Evolutionary conservation across 2,329 filamentous ascomycete genomes (phyloP).

Genomic region (Pseudogymnoascus sp.): DNA sequence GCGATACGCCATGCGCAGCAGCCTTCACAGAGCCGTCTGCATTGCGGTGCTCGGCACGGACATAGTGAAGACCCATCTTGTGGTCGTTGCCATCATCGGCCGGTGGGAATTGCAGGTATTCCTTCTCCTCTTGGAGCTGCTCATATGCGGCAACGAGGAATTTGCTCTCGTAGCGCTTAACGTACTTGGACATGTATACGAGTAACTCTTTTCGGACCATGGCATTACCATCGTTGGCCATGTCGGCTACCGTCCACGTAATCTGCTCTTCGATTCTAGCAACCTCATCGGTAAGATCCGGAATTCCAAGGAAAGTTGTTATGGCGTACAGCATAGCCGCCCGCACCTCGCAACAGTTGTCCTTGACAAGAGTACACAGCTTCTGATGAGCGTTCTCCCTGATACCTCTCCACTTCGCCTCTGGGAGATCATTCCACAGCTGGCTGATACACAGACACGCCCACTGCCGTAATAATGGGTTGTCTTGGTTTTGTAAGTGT

Average conservation of each 20-base stretch:
- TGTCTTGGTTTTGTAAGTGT: constrained; percentile 78
- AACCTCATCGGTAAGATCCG: constrained; percentile 84
- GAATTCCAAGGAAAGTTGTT: constrained; percentile 89
- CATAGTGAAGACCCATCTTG: constrained; percentile 57
- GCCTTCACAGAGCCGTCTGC: constrained; percentile 51
- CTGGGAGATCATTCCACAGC: constrained; percentile 82
- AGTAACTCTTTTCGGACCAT: constrained; percentile 90
- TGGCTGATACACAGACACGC: constrained; percentile 92
- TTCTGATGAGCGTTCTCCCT: constrained; percentile 75
- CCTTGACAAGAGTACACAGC: constrained; percentile 71
- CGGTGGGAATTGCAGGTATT: constrained; percentile 52
- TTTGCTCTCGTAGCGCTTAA: constrained; percentile 82
- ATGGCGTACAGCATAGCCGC: constrained; percentile 89
- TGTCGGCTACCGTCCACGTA: constrained; percentile 78
- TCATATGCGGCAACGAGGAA: constrained; percentile 90
- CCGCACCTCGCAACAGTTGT: constrained; percentile 85
- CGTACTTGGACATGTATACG: constrained; percentile 88
- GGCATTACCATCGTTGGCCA: constrained; percentile 89
- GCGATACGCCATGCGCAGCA: constrained; percentile 55
- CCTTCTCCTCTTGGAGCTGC: constrained; percentile 76
- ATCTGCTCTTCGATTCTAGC: constrained; percentile 85
- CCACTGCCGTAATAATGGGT: constrained; percentile 87
- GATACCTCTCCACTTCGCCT: constrained; percentile 95
- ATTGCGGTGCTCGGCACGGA: constrained; percentile 47
- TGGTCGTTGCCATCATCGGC: constrained; percentile 49